Base-by-base conservation (phyloP, 495 filamentous ascomycete genomes). In the Aspergillus diversus region DNA sequence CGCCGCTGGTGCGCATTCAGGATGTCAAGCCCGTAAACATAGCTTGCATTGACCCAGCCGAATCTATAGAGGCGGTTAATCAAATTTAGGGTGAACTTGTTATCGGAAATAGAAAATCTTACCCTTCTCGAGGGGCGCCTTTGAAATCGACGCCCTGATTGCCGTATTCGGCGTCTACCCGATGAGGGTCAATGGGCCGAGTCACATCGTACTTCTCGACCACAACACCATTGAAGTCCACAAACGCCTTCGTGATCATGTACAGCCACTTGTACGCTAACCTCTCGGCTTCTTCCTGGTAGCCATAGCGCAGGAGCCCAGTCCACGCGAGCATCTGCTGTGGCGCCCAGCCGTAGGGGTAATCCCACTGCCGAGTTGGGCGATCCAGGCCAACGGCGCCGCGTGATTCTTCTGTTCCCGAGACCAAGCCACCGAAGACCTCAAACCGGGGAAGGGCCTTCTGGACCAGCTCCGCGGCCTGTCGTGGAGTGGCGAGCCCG, bases 161-260 rank as follows among this genome's bases (percentile, higher is more conserved):
- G 3, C 95, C 95, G 72, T 99, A 99, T 76, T 99, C 95, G 60
- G 95, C 95, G 71, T 92, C 90, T 7, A 99, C 95, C 27, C 89
- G 87, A 72, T 98, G 95, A 32, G 95, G 91, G 67, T 94, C 92
- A 65, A 93, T 86, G 27, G 87, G 87, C 56, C 91, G 79, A 51
- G 95, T 98, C 50, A 99, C 95, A 75, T 99, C 91, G 78, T 99
- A 99, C 74, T 99, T 99, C 79, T 99, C 95, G 0, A 97, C 95
- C 17, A 99, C 93, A 33, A 97, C 92, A 21, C 95, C 95, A 68
- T 97, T 97, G 81, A 93, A 98, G 69, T 99, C 93, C 31, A 96
- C 91, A 77, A 98, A 99, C 0, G 93, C 91, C 74, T 95, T 96
- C 35, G 91, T 97, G 67, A 97, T 90, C 94, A 97, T 98, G 74